Evolutionary conservation across 2,329 filamentous ascomycete species (phyloP), one percentile per base, ranked within the genome.

Genomic region (Xylariaceae sp.): DNA sequence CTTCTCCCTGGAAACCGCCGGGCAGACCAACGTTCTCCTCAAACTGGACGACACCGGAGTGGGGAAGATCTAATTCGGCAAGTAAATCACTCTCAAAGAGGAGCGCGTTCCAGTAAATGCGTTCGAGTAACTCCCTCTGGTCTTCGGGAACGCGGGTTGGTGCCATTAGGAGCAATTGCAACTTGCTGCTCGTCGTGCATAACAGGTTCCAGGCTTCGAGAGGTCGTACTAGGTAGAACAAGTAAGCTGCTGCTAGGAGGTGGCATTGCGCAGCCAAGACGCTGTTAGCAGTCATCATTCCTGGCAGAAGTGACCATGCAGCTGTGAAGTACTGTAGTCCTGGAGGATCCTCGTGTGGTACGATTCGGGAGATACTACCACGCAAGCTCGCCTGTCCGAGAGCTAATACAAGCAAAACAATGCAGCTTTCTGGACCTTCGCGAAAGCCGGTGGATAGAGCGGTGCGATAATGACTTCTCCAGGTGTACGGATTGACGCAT

Each of bases 91-190:
- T 92, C 73, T 93, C 89, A 60, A 91, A 90, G 54, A 93, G 82
- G 1, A 92, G 77, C 2, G 89, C 81, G 67, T 94, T 93, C 90
- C 90, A 94, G 75, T 91, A 94, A 11, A 93, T 87, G 53, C 90
- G 80, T 73, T 91, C 88, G 52, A 85, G 85, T 35, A 93, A 74
- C 70, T 92, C 89, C 67, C 85, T 82, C 70, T 90, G 86, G 37
- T 86, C 84, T 3, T 84, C 77, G 0, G 88, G 88, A 0, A 93
- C 82, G 56, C 88, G 82, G 62, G 83, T 87, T 10, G 88, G 88
- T 1, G 87, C 84, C 75, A 88, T 90, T 49, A 93, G 80, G 37
- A 93, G 79, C 18, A 94, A 79, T 70, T 94, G 89, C 50, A 93
- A 77, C 70, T 93, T 94, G 68, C 88, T 90, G 72, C 88, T 91